Evolutionary conservation across 345 rosid species (phyloP).

Genomic region (Salix exigua): DNA sequence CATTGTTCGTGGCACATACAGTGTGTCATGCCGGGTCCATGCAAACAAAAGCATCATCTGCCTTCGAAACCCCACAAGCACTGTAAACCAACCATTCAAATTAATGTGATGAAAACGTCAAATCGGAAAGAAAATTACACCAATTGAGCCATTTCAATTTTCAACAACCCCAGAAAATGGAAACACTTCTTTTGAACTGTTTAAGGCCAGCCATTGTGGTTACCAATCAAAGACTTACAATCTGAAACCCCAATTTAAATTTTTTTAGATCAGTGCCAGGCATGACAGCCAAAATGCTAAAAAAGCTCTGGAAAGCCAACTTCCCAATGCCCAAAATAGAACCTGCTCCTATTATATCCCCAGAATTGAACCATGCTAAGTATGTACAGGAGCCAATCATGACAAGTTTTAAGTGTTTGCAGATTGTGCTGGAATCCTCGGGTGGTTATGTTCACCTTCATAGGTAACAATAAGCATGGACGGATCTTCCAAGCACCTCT

Average conservation of each 20-base stretch:
- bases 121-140: background rate
- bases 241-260: slow-evolving; percentile 33
- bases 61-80: background rate
- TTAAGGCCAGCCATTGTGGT: slow-evolving; percentile 23
- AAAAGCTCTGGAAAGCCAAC: slow-evolving; percentile 23
- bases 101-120: no score
- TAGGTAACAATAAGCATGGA: slow-evolving; percentile 89
- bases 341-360: slow-evolving; percentile 32
- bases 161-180: background rate
- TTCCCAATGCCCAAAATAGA: slow-evolving; percentile 12
- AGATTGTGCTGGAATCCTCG: slow-evolving; percentile 59
- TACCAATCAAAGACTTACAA: slow-evolving; percentile 29
- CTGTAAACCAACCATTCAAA: background rate
- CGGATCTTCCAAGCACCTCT: slow-evolving; percentile 89
- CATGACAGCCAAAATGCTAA: slow-evolving; percentile 10
- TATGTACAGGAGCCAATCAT: slow-evolving; percentile 57
- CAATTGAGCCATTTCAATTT: slow-evolving; percentile 1
- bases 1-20: background rate
- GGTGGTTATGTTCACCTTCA: slow-evolving; percentile 95
- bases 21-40: background rate
- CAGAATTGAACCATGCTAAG: slow-evolving; percentile 37
- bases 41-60: background rate
- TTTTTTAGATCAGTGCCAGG: slow-evolving; percentile 19
- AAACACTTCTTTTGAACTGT: slow-evolving; percentile 4
- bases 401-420: slow-evolving; percentile 41